Conservation (phyloP, 2,329 filamentous ascomycete genomes). For the Fusarium sp. region DNA sequence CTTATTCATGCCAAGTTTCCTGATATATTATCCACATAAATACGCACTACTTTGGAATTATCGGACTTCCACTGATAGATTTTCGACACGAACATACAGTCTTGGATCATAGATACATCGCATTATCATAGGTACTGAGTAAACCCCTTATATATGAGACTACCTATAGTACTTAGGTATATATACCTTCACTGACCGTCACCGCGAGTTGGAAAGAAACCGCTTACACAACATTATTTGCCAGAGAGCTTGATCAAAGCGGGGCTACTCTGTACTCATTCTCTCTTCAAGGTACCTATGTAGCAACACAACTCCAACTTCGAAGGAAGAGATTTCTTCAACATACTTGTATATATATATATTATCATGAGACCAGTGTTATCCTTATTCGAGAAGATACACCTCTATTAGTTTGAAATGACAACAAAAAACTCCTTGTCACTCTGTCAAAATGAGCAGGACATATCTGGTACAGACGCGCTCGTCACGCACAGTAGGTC, state of each 20-base stretch:
- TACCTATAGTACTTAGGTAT: not conserved
- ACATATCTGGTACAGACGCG: not conserved
- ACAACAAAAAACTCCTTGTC: not conserved
- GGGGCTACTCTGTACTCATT: not conserved
- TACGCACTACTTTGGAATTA: no score
- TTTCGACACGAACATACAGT: not conserved
- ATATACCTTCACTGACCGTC: not conserved
- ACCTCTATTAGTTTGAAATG: no score
- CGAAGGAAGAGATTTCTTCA: not conserved
- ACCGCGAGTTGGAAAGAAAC: not conserved
- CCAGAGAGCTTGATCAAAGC: not conserved
- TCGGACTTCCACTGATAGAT: not conserved
- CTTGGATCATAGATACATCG: no score
- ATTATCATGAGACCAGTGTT: not conserved
- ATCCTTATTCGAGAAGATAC: not conserved
- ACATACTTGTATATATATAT: not conserved
- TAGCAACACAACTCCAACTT: not conserved
- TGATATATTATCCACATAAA: not conserved
- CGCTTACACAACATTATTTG: not conserved
- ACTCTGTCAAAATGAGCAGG: not conserved
- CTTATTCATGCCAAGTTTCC: not conserved
- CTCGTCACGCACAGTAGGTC: not conserved
- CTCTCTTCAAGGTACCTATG: not conserved
- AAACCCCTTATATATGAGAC: not conserved
- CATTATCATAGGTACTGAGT: no score